Conservation (phyloP, 2,329 filamentous ascomycete genomes). For the Fusarium sp. region DNA sequence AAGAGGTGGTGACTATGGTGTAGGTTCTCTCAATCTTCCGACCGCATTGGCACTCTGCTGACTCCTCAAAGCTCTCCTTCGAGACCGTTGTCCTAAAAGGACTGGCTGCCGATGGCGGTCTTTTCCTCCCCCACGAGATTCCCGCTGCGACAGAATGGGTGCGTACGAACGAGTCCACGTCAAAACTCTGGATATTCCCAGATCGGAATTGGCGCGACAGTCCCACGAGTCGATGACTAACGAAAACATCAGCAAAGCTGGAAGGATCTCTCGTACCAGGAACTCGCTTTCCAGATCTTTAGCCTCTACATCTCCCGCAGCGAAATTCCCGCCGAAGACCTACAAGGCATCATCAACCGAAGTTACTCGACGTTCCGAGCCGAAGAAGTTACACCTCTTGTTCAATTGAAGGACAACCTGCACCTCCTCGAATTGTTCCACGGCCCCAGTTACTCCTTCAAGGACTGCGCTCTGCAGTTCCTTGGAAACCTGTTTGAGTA, state of each 20-base stretch:
- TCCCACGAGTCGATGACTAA: neutral
- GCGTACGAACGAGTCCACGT: conserved; percentile 61
- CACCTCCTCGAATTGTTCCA: conserved; percentile 92
- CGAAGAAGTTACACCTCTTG: conserved; percentile 79
- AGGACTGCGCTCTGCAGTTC: conserved; percentile 90
- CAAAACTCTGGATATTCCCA: rapidly evolving
- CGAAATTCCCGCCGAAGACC: conserved; percentile 69
- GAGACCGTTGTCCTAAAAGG: conserved; percentile 91
- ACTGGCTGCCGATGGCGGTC: conserved; percentile 84
- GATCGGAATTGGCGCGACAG: neutral
- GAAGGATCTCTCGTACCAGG: conserved; percentile 83
- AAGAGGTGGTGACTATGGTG: conserved; percentile 49
- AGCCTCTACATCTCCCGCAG: conserved; percentile 84
- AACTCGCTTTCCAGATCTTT: conserved; percentile 88
- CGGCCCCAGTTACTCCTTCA: conserved; percentile 95
- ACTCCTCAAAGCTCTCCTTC: conserved; percentile 77
- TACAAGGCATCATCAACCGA: conserved; percentile 83
- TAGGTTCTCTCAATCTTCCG: conserved; percentile 3
- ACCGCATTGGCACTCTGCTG: conserved; percentile 1
- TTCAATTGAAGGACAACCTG: conserved; percentile 73
- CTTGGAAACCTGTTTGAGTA: conserved; percentile 97
- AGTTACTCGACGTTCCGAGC: conserved; percentile 92
- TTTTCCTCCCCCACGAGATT: conserved; percentile 88
- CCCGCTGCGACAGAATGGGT: conserved; percentile 75
- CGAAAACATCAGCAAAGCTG: conserved; percentile 70